Conservation (phyloP, 106 monocot species). For the Narthecium ossifragum region DNA sequence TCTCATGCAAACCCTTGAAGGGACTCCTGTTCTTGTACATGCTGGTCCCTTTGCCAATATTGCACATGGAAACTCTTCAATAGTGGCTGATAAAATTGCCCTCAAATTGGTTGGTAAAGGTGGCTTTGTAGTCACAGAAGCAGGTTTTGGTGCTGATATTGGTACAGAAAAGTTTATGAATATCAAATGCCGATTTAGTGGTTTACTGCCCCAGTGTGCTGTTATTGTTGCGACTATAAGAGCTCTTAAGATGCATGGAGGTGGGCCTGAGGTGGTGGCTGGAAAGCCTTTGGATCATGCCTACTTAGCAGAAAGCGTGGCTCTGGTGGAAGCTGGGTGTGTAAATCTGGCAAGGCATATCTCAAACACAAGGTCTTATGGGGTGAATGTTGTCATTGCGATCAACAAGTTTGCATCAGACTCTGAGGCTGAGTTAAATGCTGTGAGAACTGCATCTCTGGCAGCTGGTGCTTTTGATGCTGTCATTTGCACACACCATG, state of each 20-base stretch:
- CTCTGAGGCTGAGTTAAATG: slow-evolving; percentile 83
- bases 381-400: slow-evolving; percentile 94
- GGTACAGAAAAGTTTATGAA: slow-evolving; percentile 98
- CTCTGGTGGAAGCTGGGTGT: slow-evolving; percentile 90
- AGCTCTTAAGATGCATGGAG: slow-evolving; percentile 98
- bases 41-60: slow-evolving; percentile 98
- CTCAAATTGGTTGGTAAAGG: slow-evolving; percentile 83
- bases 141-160: slow-evolving; percentile 98
- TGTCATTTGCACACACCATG: slow-evolving; percentile 90
- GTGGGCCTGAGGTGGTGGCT: slow-evolving; percentile 92
- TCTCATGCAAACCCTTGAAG: slow-evolving; percentile 95
- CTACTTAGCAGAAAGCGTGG: slow-evolving; percentile 68
- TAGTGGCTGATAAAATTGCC: slow-evolving; percentile 95
- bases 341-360: slow-evolving; percentile 82
- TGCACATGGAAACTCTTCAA: slow-evolving; percentile 97
- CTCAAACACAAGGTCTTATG: slow-evolving; percentile 72
- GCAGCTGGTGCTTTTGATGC: slow-evolving; percentile 98
- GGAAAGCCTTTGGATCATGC: slow-evolving; percentile 90
- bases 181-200: slow-evolving; percentile 91
- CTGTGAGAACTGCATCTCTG: slow-evolving; percentile 65
- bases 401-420: slow-evolving; percentile 92
- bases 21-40: slow-evolving; percentile 98
- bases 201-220: slow-evolving; percentile 78
- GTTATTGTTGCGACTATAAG: slow-evolving; percentile 88
- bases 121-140: slow-evolving; percentile 95